Evolutionary conservation across 495 filamentous ascomycete species (phyloP), one percentile per base, ranked within the genome.

Genomic region (Aspergillus hancockii): DNA sequence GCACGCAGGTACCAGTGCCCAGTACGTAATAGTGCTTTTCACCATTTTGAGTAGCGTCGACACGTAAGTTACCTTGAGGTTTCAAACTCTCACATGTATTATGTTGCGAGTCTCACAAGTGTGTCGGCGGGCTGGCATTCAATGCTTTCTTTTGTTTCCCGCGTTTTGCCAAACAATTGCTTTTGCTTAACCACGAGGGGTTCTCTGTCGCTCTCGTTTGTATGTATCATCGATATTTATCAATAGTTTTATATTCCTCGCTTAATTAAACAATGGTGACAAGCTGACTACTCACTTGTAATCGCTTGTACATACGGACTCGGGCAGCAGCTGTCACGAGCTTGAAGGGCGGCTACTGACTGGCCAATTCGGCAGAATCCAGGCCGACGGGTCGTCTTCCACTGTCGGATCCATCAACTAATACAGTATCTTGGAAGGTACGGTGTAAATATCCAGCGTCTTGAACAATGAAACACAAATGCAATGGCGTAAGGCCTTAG

Each of bases 1-100:
- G 49, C 41, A 67, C 64, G 64, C 64, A 67, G 64, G 64, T 67
- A 67, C 64, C 55, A 55, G 54, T 50, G n/a, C 41, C 49, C 51
- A 41, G 54, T 59, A 60, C 60, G 43, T 57, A 59, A 50, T 40
- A 47, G 43, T 47, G 19, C 43, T 47, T n/a, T 14, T 28, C 22
- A 25, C 13, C 21, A 38, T 14, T 18, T 32, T 28, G n/a, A 52
- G 41, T 55, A 34, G 7, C 14, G 38, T 21, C 40, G 38, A 22
- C 36, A 59, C 60, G 36, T 46, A 50, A 40, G 46, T 3, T 51
- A 31, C 16, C 21, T 49, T 52, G 53, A 41, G 52, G 47, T 47
- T 52, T 52, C 34, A 60, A 36, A 13, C 25, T 54, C 50, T 25
- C 21, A 54, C 40, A 47, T 18, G 40, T 36, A 34, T 34, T 49